phyloP scores from a whole-genome alignment of 805 yeast species.

The Grigorovia jiainica region DNA sequence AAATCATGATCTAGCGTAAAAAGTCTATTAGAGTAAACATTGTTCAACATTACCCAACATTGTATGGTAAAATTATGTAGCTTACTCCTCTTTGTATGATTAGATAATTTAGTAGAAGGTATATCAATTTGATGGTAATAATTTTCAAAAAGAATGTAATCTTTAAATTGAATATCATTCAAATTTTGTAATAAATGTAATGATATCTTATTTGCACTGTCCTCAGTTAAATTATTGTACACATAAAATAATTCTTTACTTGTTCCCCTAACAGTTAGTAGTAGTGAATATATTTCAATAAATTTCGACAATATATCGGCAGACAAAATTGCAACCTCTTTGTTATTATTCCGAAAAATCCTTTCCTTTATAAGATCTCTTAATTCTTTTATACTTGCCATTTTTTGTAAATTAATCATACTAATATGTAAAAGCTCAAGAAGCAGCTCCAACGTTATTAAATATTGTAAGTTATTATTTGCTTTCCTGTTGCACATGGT shows the following conservation, averaged over 20 bases:
- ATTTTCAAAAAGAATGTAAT: slow-evolving; percentile 25
- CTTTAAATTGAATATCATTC: slow-evolving; percentile 15
- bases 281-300: slow-evolving; percentile 11
- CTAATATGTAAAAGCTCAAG: slow-evolving; percentile 17
- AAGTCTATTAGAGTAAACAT: slow-evolving; percentile 21
- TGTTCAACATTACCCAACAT: slow-evolving; percentile 24
- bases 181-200: slow-evolving; percentile 11
- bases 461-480: too few relatives aligned
- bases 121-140: slow-evolving; percentile 11
- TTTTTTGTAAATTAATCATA: slow-evolving; percentile 16
- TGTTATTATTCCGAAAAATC: not conserved
- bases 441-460: slow-evolving; percentile 13
- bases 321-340: not conserved
- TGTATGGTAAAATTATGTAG: slow-evolving; percentile 7
- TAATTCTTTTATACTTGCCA: slow-evolving; percentile 2
- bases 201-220: slow-evolving; percentile 7
- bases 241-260: slow-evolving; percentile 15
- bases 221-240: slow-evolving; percentile 7
- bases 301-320: not conserved
- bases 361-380: not conserved
- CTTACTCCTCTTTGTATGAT: slow-evolving; percentile 4
- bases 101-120: not conserved
- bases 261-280: slow-evolving; percentile 13
- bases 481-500: too few relatives aligned
- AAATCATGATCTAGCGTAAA: slow-evolving; percentile 17